phyloP scores from a whole-genome alignment of 2,329 filamentous ascomycete genomes.

The Neofusicoccum kwambonambiense region DNA sequence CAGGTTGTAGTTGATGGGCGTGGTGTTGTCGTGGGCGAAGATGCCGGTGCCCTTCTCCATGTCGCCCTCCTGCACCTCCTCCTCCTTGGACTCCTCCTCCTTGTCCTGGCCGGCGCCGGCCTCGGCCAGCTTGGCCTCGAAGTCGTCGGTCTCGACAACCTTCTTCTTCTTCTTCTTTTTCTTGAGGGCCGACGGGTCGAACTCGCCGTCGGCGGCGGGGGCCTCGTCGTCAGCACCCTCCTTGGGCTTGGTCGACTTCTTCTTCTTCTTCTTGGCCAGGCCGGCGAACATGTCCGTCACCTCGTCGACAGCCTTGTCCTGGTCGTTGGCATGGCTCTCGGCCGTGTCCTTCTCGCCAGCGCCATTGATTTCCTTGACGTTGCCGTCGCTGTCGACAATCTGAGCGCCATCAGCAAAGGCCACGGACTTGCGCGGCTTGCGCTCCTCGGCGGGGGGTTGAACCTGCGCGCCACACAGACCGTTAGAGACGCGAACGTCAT shows the following conservation, averaged over 20 bases:
- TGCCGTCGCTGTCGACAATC: conserved; percentile 86
- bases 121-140: conserved; percentile 65
- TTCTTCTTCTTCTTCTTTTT: conserved; percentile 91
- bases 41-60: conserved; percentile 86
- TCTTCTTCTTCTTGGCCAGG: conserved; percentile 75
- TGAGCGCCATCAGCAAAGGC: conserved; percentile 86
- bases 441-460: conserved; percentile 46
- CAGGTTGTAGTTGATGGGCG: conserved; percentile 77
- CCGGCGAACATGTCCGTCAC: conserved; percentile 63
- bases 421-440: conserved; percentile 87
- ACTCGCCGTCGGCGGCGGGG: conserved; percentile 56
- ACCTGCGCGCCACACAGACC: conserved; percentile 8
- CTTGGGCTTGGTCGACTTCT: conserved; percentile 58
- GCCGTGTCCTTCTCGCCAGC: conserved; percentile 78
- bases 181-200: conserved; percentile 66
- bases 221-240: conserved; percentile 53
- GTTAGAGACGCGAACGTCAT: conserved; percentile 15
- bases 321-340: conserved; percentile 62
- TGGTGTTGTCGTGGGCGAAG: conserved; percentile 78
- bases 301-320: conserved; percentile 61
- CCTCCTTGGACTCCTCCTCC: conserved; percentile 45
- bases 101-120: conserved; percentile 58
- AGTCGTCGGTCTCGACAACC: conserved; percentile 60
- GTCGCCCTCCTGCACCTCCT: conserved; percentile 64
- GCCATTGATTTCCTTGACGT: conserved; percentile 73